Base-by-base conservation (phyloP, 2,329 filamentous ascomycete species). In the Penicillium capsulatum region DNA sequence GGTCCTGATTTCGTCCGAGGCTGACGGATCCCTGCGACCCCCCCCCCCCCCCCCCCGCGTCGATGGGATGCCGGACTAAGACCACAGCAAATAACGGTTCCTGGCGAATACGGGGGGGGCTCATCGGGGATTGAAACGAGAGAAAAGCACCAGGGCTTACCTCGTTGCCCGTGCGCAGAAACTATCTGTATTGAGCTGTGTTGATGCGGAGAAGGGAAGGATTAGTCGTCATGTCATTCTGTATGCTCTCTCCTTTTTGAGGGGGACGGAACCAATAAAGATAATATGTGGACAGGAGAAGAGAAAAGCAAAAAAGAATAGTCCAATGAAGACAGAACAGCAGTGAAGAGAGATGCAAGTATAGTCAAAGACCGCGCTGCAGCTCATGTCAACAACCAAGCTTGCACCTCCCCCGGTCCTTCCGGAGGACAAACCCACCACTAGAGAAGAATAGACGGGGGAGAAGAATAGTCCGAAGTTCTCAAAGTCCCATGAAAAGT, bases 121-220 rank as follows among this genome's bases (percentile, higher is more conserved):
- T 39, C 51, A 45, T 54, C 50, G 50, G 48, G 39, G 44, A 54
- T n/a, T n/a, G n/a, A n/a, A n/a, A n/a, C n/a, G n/a, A n/a, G n/a
- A n/a, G n/a, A n/a, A n/a, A n/a, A n/a, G n/a, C n/a, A n/a, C n/a
- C n/a, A n/a, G n/a, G n/a, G n/a, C n/a, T n/a, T n/a, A n/a, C n/a
- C n/a, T n/a, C n/a, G n/a, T n/a, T n/a, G n/a, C n/a, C n/a, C n/a
- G n/a, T n/a, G n/a, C n/a, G n/a, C n/a, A n/a, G n/a, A n/a, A n/a
- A n/a, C n/a, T n/a, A n/a, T n/a, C n/a, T n/a, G n/a, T 24, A 11
- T 24, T 11, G 22, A 24, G 22, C 11, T 28, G 6, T n/a, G n/a
- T n/a, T n/a, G n/a, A n/a, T n/a, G n/a, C n/a, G n/a, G n/a, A n/a
- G n/a, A n/a, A 28, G n/a, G 26, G n/a, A 4, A 14, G 13, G 26